Evolutionary conservation across 805 yeast species (phyloP), one percentile per base, ranked within the genome.

Genomic region (Wickerhamomyces alni): DNA sequence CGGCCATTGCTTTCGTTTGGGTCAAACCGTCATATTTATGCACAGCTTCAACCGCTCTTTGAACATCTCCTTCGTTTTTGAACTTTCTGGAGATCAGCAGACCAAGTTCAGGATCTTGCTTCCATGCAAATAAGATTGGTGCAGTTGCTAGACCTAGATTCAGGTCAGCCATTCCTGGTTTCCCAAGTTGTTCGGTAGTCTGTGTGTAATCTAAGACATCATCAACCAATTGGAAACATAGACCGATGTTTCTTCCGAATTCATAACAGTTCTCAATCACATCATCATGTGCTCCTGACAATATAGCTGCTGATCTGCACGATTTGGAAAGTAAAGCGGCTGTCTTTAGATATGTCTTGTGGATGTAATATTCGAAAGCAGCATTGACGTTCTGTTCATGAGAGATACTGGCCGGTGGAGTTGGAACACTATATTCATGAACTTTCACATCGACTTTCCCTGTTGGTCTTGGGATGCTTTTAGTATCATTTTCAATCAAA

Each of bases 121-220:
- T 80, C 99, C 99, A 93, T 1, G 99, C 98, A 62, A 74, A 93
- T 39, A 93, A 66, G 3, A 91, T 88, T 1, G 99, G 99, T 0
- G 97, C 98, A 1, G 99, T 93, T 2, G 98, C 98, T 51, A 93
- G 72, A 0, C 99, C 99, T 33, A 93, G 69, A 59, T 89, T 79
- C 51, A 93, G 71, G 64, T 93, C 99, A 4, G 96, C 97, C 51
- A 93, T 95, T 8, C 95, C 82, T 3, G 99, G 98, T 61, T 93
- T 93, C 28, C 99, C 99, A 42, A 93, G 66, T 37, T 85, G 78
- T 31, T 76, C 77, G 16, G 87, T 86, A 24, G 89, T 78, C n/a
- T 87, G 80, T 0, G 97, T 87, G 61, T 87, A 93, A 63, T 93
- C 99, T 48, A 93, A 73, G 81, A 91, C 80, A 62, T 93, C 99